These are phyloP conservation scores for Colletotrichum navitas DNA, from an alignment of 2,329 filamentous ascomycete genomes.

Conservation along the genomic window DNA sequence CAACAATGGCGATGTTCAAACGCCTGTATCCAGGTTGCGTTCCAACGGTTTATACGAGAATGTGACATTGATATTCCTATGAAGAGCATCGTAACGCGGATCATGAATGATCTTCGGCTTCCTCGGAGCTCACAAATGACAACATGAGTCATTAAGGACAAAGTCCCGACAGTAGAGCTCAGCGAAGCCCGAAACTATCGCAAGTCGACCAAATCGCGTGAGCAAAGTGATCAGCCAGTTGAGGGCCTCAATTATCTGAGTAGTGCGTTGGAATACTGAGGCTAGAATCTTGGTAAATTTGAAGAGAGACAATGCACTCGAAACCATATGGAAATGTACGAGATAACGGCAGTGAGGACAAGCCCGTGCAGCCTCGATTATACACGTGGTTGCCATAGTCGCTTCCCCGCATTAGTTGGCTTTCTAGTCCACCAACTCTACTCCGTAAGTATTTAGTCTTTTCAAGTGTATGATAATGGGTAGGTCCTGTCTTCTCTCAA, in stretches of 20 bases:
- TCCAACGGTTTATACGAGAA: not conserved
- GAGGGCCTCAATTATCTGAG: not conserved
- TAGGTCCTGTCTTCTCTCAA: not conserved
- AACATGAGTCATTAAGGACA: not conserved
- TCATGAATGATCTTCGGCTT: not conserved
- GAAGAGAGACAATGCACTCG: not conserved
- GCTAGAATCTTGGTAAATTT: not conserved
- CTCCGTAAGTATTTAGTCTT: not conserved
- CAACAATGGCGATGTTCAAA: not conserved
- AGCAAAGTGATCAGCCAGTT: not conserved
- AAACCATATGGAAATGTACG: not conserved
- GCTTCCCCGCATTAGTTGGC: not conserved
- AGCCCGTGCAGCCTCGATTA: not conserved
- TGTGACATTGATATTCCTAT: too few relatives aligned
- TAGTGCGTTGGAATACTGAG: not conserved
- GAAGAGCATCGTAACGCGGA: not conserved
- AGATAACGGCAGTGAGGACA: not conserved
- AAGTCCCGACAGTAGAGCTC: not conserved
- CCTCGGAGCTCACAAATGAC: not conserved
- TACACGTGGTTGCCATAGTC: not conserved
- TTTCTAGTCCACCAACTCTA: too few relatives aligned
- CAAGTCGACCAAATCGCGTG: too few relatives aligned
- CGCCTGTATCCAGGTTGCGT: not conserved
- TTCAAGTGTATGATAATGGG: conserved; percentile 8
- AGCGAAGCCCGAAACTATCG: not conserved